A percentile compares a stretch with the other conserved stretches of the same genome.
Conservation (phyloP, 257 asterid species). For the Gentiana macrophylla region DNA sequence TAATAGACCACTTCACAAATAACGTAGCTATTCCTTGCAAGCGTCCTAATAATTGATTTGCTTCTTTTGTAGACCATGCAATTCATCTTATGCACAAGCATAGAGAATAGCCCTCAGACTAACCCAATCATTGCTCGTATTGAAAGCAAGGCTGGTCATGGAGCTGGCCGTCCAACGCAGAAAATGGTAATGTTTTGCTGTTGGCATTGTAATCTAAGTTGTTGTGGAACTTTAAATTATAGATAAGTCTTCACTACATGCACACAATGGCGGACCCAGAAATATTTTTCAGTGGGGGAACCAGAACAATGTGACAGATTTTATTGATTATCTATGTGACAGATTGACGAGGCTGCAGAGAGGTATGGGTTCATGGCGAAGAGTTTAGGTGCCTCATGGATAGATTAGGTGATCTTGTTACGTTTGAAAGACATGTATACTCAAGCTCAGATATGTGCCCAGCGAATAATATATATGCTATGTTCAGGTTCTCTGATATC, state of each 20-base stretch:
- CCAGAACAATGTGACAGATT: no score
- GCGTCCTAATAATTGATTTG: no score
- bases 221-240: background rate
- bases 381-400: slow-evolving; percentile 64
- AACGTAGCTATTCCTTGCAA: no score
- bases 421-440: background rate
- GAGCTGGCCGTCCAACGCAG: slow-evolving; percentile 89
- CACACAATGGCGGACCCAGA: background rate
- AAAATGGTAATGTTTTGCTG: slow-evolving; percentile 36
- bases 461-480: no score
- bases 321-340: slow-evolving; percentile 1
- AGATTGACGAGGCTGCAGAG: slow-evolving; percentile 89
- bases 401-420: slow-evolving; percentile 25
- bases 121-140: slow-evolving; percentile 79
- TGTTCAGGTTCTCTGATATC: no score
- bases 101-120: slow-evolving; percentile 55
- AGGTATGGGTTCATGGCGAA: slow-evolving; percentile 76
- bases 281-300: no score
- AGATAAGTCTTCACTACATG: background rate
- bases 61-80: slow-evolving; percentile 62
- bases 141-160: slow-evolving; percentile 89
- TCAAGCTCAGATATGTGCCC: no score
- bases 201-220: background rate
- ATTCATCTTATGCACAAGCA: slow-evolving; percentile 54
- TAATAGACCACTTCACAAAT: no score